Base-by-base conservation (phyloP, 768 basidiomycete species). In the Leccinum ochraceum region DNA sequence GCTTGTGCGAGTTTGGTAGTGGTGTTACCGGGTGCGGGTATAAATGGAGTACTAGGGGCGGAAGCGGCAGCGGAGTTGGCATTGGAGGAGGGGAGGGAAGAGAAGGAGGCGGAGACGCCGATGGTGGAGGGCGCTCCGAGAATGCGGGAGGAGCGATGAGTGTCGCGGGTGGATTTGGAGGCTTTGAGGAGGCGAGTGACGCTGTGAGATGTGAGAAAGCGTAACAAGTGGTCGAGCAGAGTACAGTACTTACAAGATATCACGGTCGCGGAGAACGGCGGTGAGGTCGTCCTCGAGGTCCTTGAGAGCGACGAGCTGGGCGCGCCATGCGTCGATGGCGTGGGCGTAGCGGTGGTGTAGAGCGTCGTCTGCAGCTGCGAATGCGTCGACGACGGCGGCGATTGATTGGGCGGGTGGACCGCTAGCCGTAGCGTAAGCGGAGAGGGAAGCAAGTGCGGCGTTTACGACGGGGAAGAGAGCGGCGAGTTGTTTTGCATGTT, bases 141-240 rank as follows among this genome's bases (percentile, higher is more conserved):
- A 30, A 64, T 11, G 26, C 67, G 56, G 11, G 74, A 80, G 58
- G 54, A 82, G 37, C 42, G 78, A 46, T 69, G 57, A 51, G 63
- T 68, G 55, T 76, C 83, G 67, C 74, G 78, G 3, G 75, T 71
- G 2, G 79, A 76, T 65, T 88, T 90, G 26, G 90, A 90, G 3
- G 84, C 85, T 67, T 93, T 93, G 66, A 93, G 85, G 51, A 93
- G 81, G 9, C 91, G 83, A 1, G 87, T 91, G 20, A 93, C 87
- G 1, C 91, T 94, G 63, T 22, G 32, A 32, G 10, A 32, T 32
- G 32, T 3, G 10, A 32, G 32, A 3, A 32, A 10, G 32, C 9
- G 10, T 32, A 11, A 32, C 2, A 2, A 32, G 30, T 32, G 3
- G 10, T 4, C 32, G 5, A 39, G 44, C 17, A 13, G 52, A 6